These are phyloP conservation scores for Vitis amurensis DNA, from an alignment of 164 flowering plant genomes.

Conservation along the genomic window DNA sequence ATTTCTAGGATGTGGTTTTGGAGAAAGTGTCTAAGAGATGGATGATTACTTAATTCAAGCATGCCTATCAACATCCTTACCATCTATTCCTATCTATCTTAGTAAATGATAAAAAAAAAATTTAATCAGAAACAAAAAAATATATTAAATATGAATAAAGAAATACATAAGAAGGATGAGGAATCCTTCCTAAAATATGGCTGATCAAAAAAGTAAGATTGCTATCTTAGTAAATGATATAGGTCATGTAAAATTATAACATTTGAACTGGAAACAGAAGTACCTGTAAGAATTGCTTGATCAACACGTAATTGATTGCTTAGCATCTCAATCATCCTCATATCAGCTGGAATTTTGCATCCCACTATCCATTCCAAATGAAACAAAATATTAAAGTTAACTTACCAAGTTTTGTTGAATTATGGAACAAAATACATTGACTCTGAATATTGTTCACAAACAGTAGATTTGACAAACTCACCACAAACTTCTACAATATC, in stretches of 20 bases:
- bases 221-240: too few relatives aligned
- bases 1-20: too few relatives aligned
- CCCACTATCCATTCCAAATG: conserved; percentile 56
- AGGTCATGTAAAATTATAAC: background rate
- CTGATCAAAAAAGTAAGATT: too few relatives aligned
- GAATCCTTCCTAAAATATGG: too few relatives aligned
- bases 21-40: too few relatives aligned
- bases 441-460: background rate
- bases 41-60: too few relatives aligned
- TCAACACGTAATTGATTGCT: conserved; percentile 88
- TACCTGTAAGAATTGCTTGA: conserved; percentile 99
- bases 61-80: too few relatives aligned
- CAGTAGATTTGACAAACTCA: conserved; percentile 25
- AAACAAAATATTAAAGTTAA: conserved; percentile 3
- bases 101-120: too few relatives aligned
- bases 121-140: too few relatives aligned
- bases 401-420: background rate
- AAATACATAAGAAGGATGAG: too few relatives aligned
- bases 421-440: background rate
- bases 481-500: conserved; percentile 97
- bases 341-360: conserved; percentile 95
- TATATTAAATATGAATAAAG: too few relatives aligned
- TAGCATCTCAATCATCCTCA: conserved; percentile 96
- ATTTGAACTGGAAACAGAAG: background rate
- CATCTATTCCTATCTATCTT: too few relatives aligned